phyloP scores from a whole-genome alignment of 345 rosid genomes.

The Arabis hirsuta region DNA sequence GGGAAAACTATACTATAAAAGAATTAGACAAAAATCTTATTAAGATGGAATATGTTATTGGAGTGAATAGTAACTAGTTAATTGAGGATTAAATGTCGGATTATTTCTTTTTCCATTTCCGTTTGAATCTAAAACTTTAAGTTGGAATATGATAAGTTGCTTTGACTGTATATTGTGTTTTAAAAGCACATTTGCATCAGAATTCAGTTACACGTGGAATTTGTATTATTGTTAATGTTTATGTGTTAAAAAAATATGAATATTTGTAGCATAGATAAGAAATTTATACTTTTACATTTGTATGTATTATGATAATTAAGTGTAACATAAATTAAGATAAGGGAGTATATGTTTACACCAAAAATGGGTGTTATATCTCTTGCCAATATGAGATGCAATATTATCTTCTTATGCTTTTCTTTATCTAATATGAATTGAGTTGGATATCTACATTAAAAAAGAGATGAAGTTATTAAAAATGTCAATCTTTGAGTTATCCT shows the following conservation, averaged over 20 bases:
- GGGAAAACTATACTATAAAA: not conserved
- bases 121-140: not conserved
- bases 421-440: conserved; percentile 5
- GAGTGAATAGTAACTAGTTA: not conserved
- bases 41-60: conserved; percentile 32
- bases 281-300: conserved; percentile 3
- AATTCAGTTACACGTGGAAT: conserved; percentile 1
- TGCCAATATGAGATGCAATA: not conserved
- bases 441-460: not conserved
- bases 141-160: not conserved
- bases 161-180: not conserved
- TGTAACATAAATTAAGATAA: not conserved
- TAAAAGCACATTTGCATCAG: not conserved
- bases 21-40: conserved; percentile 9
- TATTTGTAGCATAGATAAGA: not conserved
- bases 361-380: conserved; percentile 11
- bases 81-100: not conserved
- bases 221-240: not conserved
- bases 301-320: not conserved
- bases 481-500: not conserved
- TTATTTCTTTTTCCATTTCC: not conserved
- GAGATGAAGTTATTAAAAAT: not conserved
- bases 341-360: conserved; percentile 17
- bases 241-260: not conserved
- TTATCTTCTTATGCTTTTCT: not conserved